Base-by-base conservation (phyloP, 2,329 filamentous ascomycete genomes). In the Didymella pomorum region DNA sequence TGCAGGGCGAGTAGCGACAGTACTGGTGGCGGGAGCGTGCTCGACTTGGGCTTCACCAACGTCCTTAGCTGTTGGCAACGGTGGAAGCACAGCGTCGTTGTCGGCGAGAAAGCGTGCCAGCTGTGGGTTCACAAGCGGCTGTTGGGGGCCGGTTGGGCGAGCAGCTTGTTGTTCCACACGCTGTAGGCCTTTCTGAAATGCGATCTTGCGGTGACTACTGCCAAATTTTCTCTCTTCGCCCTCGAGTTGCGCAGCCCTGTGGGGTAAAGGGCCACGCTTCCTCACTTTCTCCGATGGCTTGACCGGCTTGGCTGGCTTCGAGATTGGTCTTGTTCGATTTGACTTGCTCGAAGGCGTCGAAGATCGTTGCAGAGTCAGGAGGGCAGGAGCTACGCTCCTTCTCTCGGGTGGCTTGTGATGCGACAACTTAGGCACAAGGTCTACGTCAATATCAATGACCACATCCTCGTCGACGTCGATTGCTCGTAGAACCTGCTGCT, bases 221-320 rank as follows among this genome's bases (percentile, higher is more conserved):
- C 76, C 65, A 45, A 77, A 78, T 1, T 74, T 72, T n/a, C 59
- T 63, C 56, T 81, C 80, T 16, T 79, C 69, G 3, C 73, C 71
- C 60, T 82, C 80, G 4, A 82, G 65, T 61, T 82, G 80, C 26
- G 75, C 80, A 41, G 64, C 58, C 39, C 77, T 71, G 47, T 69
- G 70, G 10, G 63, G 48, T 3, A 63, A 49, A 14, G 64, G 51
- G 0, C 50, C 57, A n/a, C 29, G 56, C 2, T 28, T 55, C 37
- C 26, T 35, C 5, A 29, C 16, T 18, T 45, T 48, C 29, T 49
- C 21, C 4, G 35, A 25, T 25, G 31, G 11, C 11, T 50, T 60
- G 21, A 35, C n/a, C 25, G 29, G 10, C 11, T 50, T 61, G 23
- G 39, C 18, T 8, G 42, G 37, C 2, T 21, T 23, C 16, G 9